A percentile compares a stretch with the other conserved stretches of the same genome.
phyloP scores from a whole-genome alignment of 257 asterid species.

The Solanum lignicaule region DNA sequence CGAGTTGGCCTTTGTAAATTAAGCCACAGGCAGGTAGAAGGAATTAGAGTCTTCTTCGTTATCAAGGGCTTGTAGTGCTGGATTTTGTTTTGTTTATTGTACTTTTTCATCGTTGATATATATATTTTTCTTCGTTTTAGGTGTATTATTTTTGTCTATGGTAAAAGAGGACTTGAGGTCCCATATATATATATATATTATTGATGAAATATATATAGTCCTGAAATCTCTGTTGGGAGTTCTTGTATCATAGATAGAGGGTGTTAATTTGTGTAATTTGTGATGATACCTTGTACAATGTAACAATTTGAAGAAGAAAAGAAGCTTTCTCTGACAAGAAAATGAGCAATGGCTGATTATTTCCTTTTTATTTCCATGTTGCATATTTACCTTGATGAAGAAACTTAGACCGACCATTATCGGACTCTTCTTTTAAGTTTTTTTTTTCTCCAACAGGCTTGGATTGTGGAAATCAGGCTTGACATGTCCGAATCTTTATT shows the following conservation, averaged over 20 bases:
- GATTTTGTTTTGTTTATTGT: conserved; percentile 12
- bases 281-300: conserved; percentile 10
- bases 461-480: no score
- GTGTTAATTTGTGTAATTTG: conserved; percentile 28
- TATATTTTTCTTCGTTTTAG: conserved; percentile 14
- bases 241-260: conserved; percentile 49
- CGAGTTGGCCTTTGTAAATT: conserved; percentile 30
- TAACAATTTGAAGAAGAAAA: neutral
- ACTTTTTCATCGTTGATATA: neutral
- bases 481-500: no score
- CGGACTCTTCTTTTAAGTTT: no score
- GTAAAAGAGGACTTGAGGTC: conserved; percentile 13
- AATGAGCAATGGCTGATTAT: neutral
- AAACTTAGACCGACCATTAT: neutral
- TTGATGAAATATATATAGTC: conserved; percentile 26
- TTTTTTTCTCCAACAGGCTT: no score
- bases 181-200: conserved; percentile 26
- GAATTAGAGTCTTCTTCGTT: conserved; percentile 11
- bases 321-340: neutral
- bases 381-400: neutral
- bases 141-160: conserved; percentile 28
- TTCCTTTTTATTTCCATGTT: neutral
- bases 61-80: conserved; percentile 18
- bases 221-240: conserved; percentile 1
- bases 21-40: conserved; percentile 28